Evolutionary conservation across 2,329 filamentous ascomycete genomes (phyloP).

Genomic region (Beauveria medogensis): DNA sequence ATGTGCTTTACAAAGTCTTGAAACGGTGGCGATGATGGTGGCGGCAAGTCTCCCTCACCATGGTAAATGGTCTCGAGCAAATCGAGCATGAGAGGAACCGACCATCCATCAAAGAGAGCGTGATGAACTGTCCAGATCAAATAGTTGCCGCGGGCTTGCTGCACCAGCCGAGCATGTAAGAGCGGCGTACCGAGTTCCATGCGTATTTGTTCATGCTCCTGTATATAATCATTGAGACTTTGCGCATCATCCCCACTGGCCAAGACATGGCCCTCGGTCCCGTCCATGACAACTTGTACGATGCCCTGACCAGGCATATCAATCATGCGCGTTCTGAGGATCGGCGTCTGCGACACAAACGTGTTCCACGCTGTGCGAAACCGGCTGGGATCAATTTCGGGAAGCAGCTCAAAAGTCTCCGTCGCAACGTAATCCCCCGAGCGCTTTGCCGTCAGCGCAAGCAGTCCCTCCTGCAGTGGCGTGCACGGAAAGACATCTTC

Average conservation of each 20-base stretch:
- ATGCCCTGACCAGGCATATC: slow-evolving; percentile 30
- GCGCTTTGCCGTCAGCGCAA: slow-evolving; percentile 14
- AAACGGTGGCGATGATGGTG: background rate
- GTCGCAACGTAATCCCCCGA: slow-evolving; percentile 17
- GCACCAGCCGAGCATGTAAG: slow-evolving; percentile 25
- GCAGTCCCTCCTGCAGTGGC: slow-evolving; percentile 12
- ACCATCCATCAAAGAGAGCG: slow-evolving; percentile 13
- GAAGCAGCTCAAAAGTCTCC: slow-evolving; percentile 15
- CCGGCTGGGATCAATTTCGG: background rate
- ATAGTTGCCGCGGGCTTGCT: background rate
- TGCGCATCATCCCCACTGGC: background rate
- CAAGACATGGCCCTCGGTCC: slow-evolving; percentile 20
- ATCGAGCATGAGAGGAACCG: slow-evolving; percentile 10
- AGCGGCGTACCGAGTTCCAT: slow-evolving; percentile 25
- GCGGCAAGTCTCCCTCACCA: background rate
- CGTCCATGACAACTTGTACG: slow-evolving; percentile 31
- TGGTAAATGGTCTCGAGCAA: slow-evolving; percentile 8
- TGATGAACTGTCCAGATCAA: slow-evolving; percentile 13
- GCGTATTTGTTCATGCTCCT: background rate
- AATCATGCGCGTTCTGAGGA: slow-evolving; percentile 34
- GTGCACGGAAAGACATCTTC: slow-evolving; percentile 13
- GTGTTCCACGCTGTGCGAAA: slow-evolving; percentile 28
- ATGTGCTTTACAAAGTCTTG: slow-evolving; percentile 33
- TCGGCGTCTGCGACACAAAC: slow-evolving; percentile 23
- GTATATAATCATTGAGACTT: background rate